Base-by-base conservation (phyloP, 768 basidiomycete genomes). In the Pseudohyphozyma bogoriensis region DNA sequence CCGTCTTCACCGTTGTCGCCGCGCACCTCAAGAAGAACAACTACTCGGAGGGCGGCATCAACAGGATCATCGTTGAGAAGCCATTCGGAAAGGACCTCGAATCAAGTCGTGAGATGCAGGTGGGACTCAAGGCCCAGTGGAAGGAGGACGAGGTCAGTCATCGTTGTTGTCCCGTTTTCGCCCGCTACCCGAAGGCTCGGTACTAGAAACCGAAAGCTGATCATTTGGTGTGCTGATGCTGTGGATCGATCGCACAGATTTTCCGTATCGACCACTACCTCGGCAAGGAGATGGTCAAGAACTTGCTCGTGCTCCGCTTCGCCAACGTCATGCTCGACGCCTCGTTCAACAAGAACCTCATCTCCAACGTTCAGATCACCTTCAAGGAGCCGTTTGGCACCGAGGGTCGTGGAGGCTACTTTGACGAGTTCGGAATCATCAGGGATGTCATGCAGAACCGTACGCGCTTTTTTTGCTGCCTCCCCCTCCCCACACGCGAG, bases 221-320 rank as follows among this genome's bases (percentile, higher is more conserved):
- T n/a, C n/a, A n/a, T n/a, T n/a, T 53, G 4, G 4, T 26, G 29
- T 8, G 2, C 18, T 39, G 12, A 28, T 13, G 22, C 15, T 35
- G 1, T 9, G n/a, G n/a, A n/a, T 16, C 44, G 22, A 31, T 0
- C 46, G 4, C 37, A 11, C 55, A 69, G 78, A 97, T 92, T 13
- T 99, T 87, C 83, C 87, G 93, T 55, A 97, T 99, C 73, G 93
- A 99, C 75, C 93, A 99, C 73, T 99, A 99, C 74, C 85, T 99
- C 55, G 93, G 93, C 59, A 99, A 99, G 78, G 93, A 99, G 81
- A 97, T 99, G 93, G 89, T 96, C 72, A 99, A 99, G 80, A 99
- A 97, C 75, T 74, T 99, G 57, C 85, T 97, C 64, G 89, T 96
- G 32, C 78, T 96, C 55, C 85, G 93, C 36, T 99, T 99, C 70